Percentiles rank a stretch among this genome's conserved stretches.
These are phyloP conservation scores for Mucor racemosus DNA, from an alignment of 371 early-diverging fungal species.

Conservation along the genomic window DNA sequence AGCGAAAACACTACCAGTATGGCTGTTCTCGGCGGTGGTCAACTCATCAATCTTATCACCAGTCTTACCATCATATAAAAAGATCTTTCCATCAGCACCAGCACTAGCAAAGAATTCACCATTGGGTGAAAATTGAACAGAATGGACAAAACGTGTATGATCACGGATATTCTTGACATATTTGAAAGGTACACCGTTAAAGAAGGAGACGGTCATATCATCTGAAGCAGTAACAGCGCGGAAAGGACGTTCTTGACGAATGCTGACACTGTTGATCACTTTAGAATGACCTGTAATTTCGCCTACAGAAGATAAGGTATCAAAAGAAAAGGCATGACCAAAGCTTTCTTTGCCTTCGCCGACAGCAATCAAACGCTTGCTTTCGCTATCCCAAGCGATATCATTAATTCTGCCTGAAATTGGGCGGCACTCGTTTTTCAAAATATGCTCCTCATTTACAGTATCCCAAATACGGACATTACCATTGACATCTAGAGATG, in stretches of 20 bases:
- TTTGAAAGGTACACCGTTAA: conserved; percentile 91
- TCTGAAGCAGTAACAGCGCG: conserved; percentile 93
- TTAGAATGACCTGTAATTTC: conserved; percentile 92
- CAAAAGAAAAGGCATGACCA: conserved; percentile 89
- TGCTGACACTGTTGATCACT: conserved; percentile 82
- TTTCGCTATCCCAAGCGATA: conserved; percentile 94
- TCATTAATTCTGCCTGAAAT: conserved; percentile 86
- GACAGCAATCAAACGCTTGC: conserved; percentile 92
- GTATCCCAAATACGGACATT: conserved; percentile 96
- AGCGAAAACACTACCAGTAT: conserved; percentile 85
- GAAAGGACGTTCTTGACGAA: conserved; percentile 87
- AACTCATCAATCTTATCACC: conserved; percentile 84
- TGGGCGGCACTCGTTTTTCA: conserved; percentile 80
- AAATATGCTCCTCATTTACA: conserved; percentile 78
- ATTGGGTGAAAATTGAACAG: conserved; percentile 85
- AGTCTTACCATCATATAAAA: conserved; percentile 91
- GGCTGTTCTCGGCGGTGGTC: conserved; percentile 50
- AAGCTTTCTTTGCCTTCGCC: conserved; percentile 94
- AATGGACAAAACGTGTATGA: conserved; percentile 90
- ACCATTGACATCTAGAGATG: conserved; percentile 74
- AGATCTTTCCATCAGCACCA: conserved; percentile 90
- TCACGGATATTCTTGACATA: conserved; percentile 72
- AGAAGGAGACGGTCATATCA: conserved; percentile 90
- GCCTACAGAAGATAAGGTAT: conserved; percentile 91
- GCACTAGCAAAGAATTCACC: conserved; percentile 86